phyloP scores from a whole-genome alignment of 805 yeast species.

The Henningerozyma blattae region DNA sequence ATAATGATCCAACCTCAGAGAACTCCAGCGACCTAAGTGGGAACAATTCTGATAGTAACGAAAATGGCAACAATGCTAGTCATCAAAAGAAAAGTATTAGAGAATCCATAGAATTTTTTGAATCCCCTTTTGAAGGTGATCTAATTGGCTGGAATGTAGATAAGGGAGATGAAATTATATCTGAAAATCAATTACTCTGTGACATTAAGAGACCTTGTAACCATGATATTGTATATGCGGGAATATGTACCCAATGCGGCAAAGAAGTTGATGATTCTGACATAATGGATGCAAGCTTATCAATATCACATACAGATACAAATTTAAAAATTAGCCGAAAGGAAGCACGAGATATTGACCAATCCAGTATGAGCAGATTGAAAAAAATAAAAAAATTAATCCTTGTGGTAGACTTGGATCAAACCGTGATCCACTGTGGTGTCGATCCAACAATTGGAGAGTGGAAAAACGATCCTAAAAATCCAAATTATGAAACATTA shows the following conservation, averaged over 20 bases:
- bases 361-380: constrained; percentile 47
- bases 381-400: constrained; percentile 57
- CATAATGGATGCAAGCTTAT: constrained; percentile 41
- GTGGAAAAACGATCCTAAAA: constrained; percentile 80
- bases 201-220: constrained; percentile 71
- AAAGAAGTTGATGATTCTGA: constrained; percentile 65
- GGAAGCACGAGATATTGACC: constrained; percentile 82
- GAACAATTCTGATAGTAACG: constrained; percentile 4
- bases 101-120: constrained; percentile 66
- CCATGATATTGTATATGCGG: constrained; percentile 90
- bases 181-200: constrained; percentile 37
- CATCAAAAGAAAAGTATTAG: constrained; percentile 30
- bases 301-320: constrained; percentile 82
- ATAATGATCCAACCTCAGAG: constrained; percentile 6
- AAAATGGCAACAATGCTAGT: constrained; percentile 1
- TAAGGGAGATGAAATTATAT: constrained; percentile 46
- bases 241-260: constrained; percentile 90
- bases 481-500: constrained; percentile 77
- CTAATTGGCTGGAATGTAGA: constrained; percentile 38
- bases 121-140: constrained; percentile 71
- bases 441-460: constrained; percentile 96
- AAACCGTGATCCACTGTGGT: constrained; percentile 94
- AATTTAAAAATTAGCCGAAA: constrained; percentile 71
- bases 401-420: constrained; percentile 91
- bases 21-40: too few species aligned